These are phyloP conservation scores for Cladosporium sp. DNA, from an alignment of 2,329 filamentous ascomycete species.

Conservation along the genomic window DNA sequence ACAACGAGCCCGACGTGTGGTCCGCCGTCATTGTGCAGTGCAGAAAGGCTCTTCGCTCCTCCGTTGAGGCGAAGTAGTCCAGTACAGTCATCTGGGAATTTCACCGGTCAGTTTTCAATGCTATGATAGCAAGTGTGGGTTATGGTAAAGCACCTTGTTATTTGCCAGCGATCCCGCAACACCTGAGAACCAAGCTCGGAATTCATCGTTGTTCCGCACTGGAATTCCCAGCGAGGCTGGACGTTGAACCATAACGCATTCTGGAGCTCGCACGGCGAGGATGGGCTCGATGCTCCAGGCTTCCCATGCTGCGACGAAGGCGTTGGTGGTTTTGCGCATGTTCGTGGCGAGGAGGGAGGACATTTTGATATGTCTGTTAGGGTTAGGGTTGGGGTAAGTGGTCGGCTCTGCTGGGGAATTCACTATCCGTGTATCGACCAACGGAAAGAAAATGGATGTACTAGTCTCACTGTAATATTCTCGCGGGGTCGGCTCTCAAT, in stretches of 20 bases:
- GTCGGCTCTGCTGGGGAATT: too few species aligned
- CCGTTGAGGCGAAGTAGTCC: constrained; percentile 5
- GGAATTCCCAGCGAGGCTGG: constrained; percentile 1
- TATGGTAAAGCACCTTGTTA: background rate
- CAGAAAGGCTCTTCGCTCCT: constrained; percentile 3
- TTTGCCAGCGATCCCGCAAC: background rate
- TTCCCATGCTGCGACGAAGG: constrained; percentile 1
- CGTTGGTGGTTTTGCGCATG: constrained; percentile 5
- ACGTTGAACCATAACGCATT: constrained; percentile 4
- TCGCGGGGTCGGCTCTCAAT: too few species aligned
- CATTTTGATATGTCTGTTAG: too few species aligned
- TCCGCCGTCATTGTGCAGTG: constrained; percentile 3
- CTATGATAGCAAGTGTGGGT: background rate
- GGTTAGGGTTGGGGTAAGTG: too few species aligned
- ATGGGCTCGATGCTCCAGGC: constrained; percentile 4
- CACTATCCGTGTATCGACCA: too few species aligned
- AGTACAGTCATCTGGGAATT: constrained; percentile 3
- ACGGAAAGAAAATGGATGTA: too few species aligned
- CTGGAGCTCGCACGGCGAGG: constrained; percentile 3
- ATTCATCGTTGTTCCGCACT: constrained; percentile 2
- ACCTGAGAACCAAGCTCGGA: background rate
- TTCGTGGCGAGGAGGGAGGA: background rate
- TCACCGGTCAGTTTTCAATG: too few species aligned
- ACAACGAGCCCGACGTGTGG: background rate
- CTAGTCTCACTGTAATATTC: too few species aligned